Evolutionary conservation across 2,329 filamentous ascomycete genomes (phyloP), one percentile per base, ranked within the genome.

Genomic region (Sarocladium kiliense): DNA sequence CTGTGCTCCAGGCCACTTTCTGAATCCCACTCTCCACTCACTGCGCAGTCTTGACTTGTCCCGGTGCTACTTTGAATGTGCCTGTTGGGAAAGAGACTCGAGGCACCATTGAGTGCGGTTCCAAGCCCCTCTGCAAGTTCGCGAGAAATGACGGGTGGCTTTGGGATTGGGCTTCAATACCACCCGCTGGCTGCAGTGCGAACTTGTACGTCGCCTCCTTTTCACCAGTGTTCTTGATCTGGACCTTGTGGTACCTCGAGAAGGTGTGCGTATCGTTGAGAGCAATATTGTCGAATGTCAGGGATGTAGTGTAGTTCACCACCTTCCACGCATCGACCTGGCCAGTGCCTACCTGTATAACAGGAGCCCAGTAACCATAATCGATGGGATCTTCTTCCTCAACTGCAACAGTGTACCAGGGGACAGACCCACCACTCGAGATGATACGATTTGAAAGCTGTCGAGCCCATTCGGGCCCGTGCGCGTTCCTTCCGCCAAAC

Each of bases 221-320:
- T n/a, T 60, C 60, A 30, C 65, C 71, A 18, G 63, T 64, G 60
- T 76, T 76, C 42, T 64, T 69, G 56, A 77, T 65, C 37, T 55
- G 56, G 12, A 65, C 53, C 1, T 56, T 53, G 49, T 63, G 60
- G 30, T 58, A 59, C 18, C 56, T 58, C 16, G 60, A 62, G 58
- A 77, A 71, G 56, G 73, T 60, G 25, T 65, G 64, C 2, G 74
- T 77, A 58, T 77, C 75, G 55, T 77, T 77, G 56, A 77, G 69
- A 14, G 66, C 65, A 34, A 77, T 66, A 57, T 68, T 73, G 18
- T 70, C 68, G 3, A 70, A 71, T 11, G 66, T 64, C 21, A 77
- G 61, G 9, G 62, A 57, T 1, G 71, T 73, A 1, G 56, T 68
- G 27, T 72, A 68, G 36, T 71, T 64, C 12, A 76, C 62, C 2